Evolutionary conservation across 805 yeast genomes (phyloP).

Genomic region (Schizosaccharomyces osmophilus): DNA sequence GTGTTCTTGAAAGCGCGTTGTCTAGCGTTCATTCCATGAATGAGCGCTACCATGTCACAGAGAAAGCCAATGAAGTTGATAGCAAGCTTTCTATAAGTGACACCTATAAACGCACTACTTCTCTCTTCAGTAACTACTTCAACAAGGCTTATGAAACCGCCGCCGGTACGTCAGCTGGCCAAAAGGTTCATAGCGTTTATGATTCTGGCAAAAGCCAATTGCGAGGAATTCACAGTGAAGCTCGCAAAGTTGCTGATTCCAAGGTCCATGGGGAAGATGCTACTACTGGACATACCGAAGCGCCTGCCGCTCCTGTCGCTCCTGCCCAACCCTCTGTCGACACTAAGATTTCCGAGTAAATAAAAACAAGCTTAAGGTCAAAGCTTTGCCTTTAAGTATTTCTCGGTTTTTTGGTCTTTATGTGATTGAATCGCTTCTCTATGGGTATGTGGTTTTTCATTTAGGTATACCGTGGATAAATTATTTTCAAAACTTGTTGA

Average conservation of each 20-base stretch:
- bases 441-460: too few species aligned
- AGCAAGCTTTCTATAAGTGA: conserved; percentile 13
- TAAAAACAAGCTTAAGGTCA: neutral
- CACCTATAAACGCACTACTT: conserved; percentile 15
- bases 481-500: too few species aligned
- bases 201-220: conserved; percentile 30
- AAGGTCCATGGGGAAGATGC: neutral
- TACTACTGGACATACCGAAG: neutral
- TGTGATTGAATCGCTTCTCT: too few species aligned
- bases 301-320: neutral
- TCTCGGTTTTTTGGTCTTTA: neutral
- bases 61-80: conserved; percentile 22
- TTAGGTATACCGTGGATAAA: too few species aligned
- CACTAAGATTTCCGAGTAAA: neutral
- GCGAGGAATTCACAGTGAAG: conserved; percentile 46
- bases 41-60: conserved; percentile 33
- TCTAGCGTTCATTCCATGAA: conserved; percentile 18
- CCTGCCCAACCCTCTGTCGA: neutral
- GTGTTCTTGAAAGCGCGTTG: conserved; percentile 21
- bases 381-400: neutral
- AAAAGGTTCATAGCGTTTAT: conserved; percentile 35
- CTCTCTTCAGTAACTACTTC: conserved; percentile 9
- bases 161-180: conserved; percentile 19
- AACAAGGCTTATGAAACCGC: conserved; percentile 17
- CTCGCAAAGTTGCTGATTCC: conserved; percentile 37